phyloP scores from a whole-genome alignment of 2,329 filamentous ascomycete genomes.

The Fusarium haematococcum region DNA sequence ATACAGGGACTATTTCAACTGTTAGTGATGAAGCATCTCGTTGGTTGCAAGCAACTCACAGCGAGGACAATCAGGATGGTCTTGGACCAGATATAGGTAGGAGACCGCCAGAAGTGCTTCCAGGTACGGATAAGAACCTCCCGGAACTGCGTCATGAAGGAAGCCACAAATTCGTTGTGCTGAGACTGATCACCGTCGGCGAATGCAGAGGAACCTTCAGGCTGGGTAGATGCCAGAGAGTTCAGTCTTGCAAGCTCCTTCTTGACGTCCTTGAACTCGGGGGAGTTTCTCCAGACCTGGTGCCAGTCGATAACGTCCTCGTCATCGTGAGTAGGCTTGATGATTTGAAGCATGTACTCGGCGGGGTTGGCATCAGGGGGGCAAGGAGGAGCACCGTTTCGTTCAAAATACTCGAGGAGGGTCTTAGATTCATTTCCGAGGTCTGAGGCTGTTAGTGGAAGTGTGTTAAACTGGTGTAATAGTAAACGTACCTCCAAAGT shows the following conservation, averaged over 20 bases:
- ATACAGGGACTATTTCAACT: conserved; percentile 59
- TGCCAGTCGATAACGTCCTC: conserved; percentile 63
- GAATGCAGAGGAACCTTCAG: not conserved
- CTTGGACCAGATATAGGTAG: conserved; percentile 72
- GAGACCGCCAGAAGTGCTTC: conserved; percentile 53
- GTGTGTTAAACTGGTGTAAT: accelerated
- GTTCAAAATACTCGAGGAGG: conserved; percentile 69
- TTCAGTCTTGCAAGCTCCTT: conserved; percentile 37
- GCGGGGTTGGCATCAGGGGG: conserved; percentile 70
- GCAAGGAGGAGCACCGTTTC: conserved; percentile 68
- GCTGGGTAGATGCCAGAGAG: conserved; percentile 1
- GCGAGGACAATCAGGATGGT: conserved; percentile 46
- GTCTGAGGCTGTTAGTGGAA: conserved; percentile 9
- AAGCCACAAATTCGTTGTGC: conserved; percentile 49
- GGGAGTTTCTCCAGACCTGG: conserved; percentile 49
- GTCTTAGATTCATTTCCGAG: conserved; percentile 57
- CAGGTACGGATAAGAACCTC: conserved; percentile 53
- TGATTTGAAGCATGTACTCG: conserved; percentile 71
- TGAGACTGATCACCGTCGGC: conserved; percentile 25
- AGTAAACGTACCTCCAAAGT: conserved; percentile 57
- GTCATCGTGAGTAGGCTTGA: conserved; percentile 39
- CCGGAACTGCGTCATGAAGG: conserved; percentile 48
- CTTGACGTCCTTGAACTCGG: conserved; percentile 51
- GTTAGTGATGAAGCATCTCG: not conserved
- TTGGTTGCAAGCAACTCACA: not conserved